Evolutionary conservation across 169 alveolate genomes (phyloP), one percentile per base, ranked within the genome.

Genomic region (Cryptosporidium baileyi): DNA sequence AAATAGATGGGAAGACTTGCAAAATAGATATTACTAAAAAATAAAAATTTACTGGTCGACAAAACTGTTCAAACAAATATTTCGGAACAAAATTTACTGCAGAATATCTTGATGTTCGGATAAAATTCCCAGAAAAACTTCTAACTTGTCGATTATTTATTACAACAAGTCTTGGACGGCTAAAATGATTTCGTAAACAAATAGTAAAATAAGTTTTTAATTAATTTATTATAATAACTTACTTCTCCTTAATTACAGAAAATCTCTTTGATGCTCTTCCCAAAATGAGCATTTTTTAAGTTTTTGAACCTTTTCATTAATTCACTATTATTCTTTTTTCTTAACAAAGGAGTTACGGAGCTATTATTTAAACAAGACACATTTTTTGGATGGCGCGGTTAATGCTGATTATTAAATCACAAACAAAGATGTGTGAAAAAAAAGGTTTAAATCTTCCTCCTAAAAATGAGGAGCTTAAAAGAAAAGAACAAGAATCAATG

Each of bases 11-110:
- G 40, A 88, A 80, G 22, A 90, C 65, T 65, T 91, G 92, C 17
- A 91, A 67, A 34, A 89, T 40, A 15, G 94, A 85, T n/a, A 88
- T 80, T 6, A 89, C 60, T 26, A 91, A 60, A 80, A 91, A 91
- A 79, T 89, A 91, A 41, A 91, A 80, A 61, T 81, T 89, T 41
- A 89, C 88, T 67, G 91, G 91, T 80, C 89, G 81, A 51, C 90
- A 52, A 62, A 91, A 89, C 80, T 89, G 92, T 45, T 89, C 91
- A 54, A 89, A 88, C 40, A 91, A 63, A 15, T 80, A 89, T 81
- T 81, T 81, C 26, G 94, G 94, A 11, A 88, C 45, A 43, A 88
- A 88, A 80, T 88, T 91, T 60, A 79, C 54, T 63, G 81, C 82
- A 17, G 92, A 88, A 41, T 91, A 91, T 74, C 88, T 82, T 8